Base-by-base conservation (phyloP, 371 early-diverging fungal species). In the Rhizopus microsporus region DNA sequence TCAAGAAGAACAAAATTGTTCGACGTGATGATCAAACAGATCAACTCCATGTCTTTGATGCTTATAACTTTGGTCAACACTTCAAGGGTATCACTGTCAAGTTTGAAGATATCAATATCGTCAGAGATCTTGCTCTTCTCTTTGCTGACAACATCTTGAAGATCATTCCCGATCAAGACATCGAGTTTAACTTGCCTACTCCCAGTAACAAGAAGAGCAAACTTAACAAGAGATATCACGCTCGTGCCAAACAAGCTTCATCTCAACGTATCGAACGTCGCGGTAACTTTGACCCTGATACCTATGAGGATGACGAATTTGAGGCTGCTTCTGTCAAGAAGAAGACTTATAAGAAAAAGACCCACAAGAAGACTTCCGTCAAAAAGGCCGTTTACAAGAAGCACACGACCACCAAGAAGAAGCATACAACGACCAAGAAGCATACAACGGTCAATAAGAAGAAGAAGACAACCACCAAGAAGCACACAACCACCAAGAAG, bases 101-200 rank as follows among this genome's bases (percentile, higher is more conserved):
- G 10, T 56, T 76, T 45, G 63, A 76, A n/a, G 52, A 66, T 34
- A 47, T 65, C 7, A 23, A 59, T 15, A 47, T 76, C 43, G 61
- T 62, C 17, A 38, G 61, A 45, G 49, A 50, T 7, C 54, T 52
- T 38, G 39, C 42, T 9, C 37, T 23, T 23, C 16, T 35, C 50
- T 72, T 65, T 29, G 34, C 35, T 10, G 8, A 59, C 17, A 69
- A 76, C 35, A 65, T 76, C 29, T 5, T 68, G 1, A 58, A 65
- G 12, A 64, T 77, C 31, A 56, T 74, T 38, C 77, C 77, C 52
- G 77, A 77, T 40, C 55, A 69, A 13, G 64, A 71, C 17, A 53
- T 77, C 16, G 54, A 67, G n/a, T 77, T 71, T 50, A 58, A 75
- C 34, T 62, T 75, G 7, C 69, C 71, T 12, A 56, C 55, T 4